Percentiles rank a stretch among this genome's conserved stretches.
phyloP scores from a whole-genome alignment of 495 filamentous ascomycete genomes.

The Penicillium egyptiacum region DNA sequence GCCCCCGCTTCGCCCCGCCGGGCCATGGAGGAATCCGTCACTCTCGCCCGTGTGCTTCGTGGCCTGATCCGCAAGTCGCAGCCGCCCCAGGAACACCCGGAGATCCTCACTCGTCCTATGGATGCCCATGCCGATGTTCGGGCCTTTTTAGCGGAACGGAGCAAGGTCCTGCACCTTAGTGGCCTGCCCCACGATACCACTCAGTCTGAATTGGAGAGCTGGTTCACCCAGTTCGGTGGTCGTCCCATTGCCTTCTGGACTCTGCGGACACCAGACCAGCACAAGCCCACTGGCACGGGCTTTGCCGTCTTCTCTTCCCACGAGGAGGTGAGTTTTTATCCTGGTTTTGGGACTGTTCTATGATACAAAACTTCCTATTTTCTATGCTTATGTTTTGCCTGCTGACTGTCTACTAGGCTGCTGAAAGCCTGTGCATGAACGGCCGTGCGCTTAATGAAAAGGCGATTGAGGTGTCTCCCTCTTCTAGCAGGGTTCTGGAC shows the following conservation, averaged over 20 bases:
- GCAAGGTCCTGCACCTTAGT: conserved; percentile 97
- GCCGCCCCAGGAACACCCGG: conserved; percentile 86
- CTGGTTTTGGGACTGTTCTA: not conserved
- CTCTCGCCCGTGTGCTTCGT: conserved; percentile 84
- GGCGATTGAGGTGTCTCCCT: conserved; percentile 96
- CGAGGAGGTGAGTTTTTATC: conserved; percentile 78
- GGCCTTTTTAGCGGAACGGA: conserved; percentile 89
- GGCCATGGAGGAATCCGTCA: conserved; percentile 96
- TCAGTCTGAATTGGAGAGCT: conserved; percentile 95
- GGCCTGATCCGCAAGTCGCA: conserved; percentile 95
- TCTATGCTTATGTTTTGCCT: conserved; percentile 8
- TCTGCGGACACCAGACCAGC: conserved; percentile 93
- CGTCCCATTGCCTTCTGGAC: conserved; percentile 99
- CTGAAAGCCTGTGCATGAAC: conserved; percentile 98
- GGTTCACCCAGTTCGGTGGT: conserved; percentile 98
- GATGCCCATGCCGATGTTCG: conserved; percentile 96
- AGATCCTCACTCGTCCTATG: conserved; percentile 91
- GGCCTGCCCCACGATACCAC: conserved; percentile 97
- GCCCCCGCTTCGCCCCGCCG: conserved; percentile 95
- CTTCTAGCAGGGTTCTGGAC: conserved; percentile 91
- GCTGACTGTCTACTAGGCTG: conserved; percentile 59
- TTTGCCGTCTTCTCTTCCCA: conserved; percentile 99
- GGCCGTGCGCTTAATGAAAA: conserved; percentile 97
- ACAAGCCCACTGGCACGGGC: conserved; percentile 95
- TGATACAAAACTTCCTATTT: not conserved